Evolutionary conservation across 78 protist genomes (phyloP).

Genomic region (Chrysochromulina tobinii): DNA sequence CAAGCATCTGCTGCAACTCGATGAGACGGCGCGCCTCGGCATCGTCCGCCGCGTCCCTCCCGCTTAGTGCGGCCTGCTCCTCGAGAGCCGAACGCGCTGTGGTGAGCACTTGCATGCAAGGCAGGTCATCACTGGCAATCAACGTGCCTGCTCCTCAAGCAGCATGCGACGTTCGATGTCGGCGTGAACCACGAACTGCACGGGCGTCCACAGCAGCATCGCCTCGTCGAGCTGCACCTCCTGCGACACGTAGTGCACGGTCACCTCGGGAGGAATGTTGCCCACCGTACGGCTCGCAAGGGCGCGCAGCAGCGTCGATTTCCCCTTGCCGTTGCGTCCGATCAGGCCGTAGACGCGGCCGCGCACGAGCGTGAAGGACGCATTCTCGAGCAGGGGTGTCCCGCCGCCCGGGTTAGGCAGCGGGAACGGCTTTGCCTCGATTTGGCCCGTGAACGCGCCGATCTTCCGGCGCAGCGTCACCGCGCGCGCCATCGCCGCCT

Average conservation of each 20-base stretch:
- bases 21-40: neutral
- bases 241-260: slow-evolving; percentile 87
- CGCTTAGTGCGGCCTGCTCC: too few relatives aligned
- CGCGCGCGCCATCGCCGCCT: neutral
- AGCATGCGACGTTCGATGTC: slow-evolving; percentile 80
- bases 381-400: slow-evolving; percentile 5
- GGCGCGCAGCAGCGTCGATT: slow-evolving; percentile 84
- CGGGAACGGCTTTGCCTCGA: neutral
- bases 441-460: neutral
- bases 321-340: slow-evolving; percentile 92
- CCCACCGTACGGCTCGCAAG: slow-evolving; percentile 70
- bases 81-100: too few relatives aligned
- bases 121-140: too few relatives aligned
- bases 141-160: slow-evolving; percentile 62
- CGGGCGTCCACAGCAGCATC: neutral
- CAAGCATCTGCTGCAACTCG: slow-evolving; percentile 43
- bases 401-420: slow-evolving; percentile 35
- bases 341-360: slow-evolving; percentile 84
- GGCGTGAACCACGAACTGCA: slow-evolving; percentile 75
- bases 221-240: neutral
- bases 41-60: neutral
- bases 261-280: slow-evolving; percentile 60
- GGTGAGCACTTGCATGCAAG: too few relatives aligned
- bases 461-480: neutral
- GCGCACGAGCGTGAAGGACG: neutral